A percentile compares a stretch with the other conserved stretches of the same genome.
phyloP scores from a whole-genome alignment of 495 filamentous ascomycete species.

The Aspergillus sclerotioniger region DNA sequence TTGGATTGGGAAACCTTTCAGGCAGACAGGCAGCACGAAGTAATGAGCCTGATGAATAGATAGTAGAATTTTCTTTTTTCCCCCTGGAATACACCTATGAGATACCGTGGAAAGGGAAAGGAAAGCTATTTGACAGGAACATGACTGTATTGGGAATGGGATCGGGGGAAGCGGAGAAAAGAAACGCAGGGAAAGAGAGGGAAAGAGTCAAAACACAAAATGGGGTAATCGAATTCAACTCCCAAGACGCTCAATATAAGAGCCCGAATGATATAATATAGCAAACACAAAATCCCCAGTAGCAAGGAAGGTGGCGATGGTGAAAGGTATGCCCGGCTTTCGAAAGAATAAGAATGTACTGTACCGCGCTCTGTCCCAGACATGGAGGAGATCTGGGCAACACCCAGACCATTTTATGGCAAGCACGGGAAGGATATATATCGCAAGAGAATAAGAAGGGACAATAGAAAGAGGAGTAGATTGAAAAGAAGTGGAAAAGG shows the following conservation, averaged over 20 bases:
- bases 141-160: constrained; percentile 4
- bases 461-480: constrained; percentile 8
- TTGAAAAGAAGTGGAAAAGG: constrained; percentile 15
- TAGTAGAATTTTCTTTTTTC: neutral
- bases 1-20: too few species aligned
- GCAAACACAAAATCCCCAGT: constrained; percentile 10
- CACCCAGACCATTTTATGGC: constrained; percentile 10
- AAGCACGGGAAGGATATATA: constrained; percentile 12
- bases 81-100: neutral
- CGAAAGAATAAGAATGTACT: neutral
- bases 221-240: neutral
- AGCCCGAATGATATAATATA: constrained; percentile 13
- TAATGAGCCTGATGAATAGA: neutral
- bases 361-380: neutral
- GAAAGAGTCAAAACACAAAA: constrained; percentile 9
- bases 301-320: neutral
- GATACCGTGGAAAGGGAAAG: constrained; percentile 1
- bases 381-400: constrained; percentile 1
- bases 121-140: constrained; percentile 14
- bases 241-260: constrained; percentile 12
- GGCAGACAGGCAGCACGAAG: too few species aligned
- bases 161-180: constrained; percentile 1
- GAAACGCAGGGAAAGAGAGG: constrained; percentile 13
- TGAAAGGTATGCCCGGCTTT: too few species aligned
- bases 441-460: constrained; percentile 8